Evolutionary conservation across 208 protist genomes (phyloP), one percentile per base, ranked within the genome.

Genomic region (Trypanosoma grayi): DNA sequence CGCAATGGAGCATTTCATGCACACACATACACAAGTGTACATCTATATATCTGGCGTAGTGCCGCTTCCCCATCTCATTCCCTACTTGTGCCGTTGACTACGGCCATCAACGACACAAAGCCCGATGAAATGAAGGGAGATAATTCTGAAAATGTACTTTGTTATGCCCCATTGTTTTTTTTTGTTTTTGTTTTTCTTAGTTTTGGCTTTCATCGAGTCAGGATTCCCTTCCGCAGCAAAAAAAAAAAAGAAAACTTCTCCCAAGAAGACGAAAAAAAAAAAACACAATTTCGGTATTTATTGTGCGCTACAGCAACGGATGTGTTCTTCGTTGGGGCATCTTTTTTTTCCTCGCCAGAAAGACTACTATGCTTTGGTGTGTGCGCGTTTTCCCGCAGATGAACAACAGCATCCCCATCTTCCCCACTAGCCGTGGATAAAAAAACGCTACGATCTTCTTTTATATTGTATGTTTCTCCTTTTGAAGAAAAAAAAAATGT

Each of bases 91-190:
- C 13, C 9, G 34, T 13, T 39, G 34, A 13, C 34, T 39, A 13
- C 34, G 13, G 34, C 34, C 34, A 39, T 7, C 34, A 13, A 13
- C 13, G 34, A 39, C 34, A 13, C 13, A 7, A 39, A 13, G 34
- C 34, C n/a, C n/a, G n/a, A n/a, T n/a, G n/a, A n/a, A n/a, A 39
- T 7, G 13, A 39, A 13, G 34, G 34, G 34, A 39, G 13, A 39
- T 39, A 39, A 14, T 39, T 14, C 34, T 31, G 13, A n/a, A 33
- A 11, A 31, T 53, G 4, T 28, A 22, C 4, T 55, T 31, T 55
- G n/a, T 55, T 39, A 24, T 55, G 48, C 20, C 27, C 5, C 31
- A 10, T 37, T 11, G 48, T 37, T 24, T 48, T 60, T 60, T 28
- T 60, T 11, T 60, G 2, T 33, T 30, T 48, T 48, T 43, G 14